Evolutionary conservation across 2,329 filamentous ascomycete species (phyloP).

Genomic region (Xylaria sp.): DNA sequence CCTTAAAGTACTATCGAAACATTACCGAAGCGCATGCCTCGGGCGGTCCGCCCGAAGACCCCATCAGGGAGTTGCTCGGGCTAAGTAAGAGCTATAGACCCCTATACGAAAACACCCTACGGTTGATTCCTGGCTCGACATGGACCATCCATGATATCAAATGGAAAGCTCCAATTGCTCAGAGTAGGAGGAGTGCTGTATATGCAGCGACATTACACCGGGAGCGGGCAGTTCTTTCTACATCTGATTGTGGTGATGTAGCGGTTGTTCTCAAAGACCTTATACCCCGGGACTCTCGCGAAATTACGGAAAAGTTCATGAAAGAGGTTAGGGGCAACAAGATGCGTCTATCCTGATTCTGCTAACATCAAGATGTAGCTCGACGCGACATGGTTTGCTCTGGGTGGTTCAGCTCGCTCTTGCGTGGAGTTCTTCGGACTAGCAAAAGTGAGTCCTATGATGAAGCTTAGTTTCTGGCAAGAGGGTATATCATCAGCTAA

Average conservation of each 20-base stretch:
- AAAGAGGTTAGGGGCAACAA: not conserved
- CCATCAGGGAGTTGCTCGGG: not conserved
- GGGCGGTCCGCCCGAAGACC: not conserved
- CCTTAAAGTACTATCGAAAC: slow-evolving; percentile 4
- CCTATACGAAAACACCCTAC: slow-evolving; percentile 9
- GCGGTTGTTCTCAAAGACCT: slow-evolving; percentile 8
- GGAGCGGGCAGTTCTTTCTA: slow-evolving; percentile 2
- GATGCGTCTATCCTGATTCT: not conserved
- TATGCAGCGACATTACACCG: slow-evolving; percentile 3
- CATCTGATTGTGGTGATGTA: slow-evolving; percentile 1
- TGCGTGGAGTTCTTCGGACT: slow-evolving; percentile 5
- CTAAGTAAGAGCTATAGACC: not conserved
- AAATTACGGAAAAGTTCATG: slow-evolving; percentile 7
- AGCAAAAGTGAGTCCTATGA: not conserved
- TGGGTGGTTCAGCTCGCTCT: not conserved
- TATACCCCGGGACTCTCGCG: not conserved
- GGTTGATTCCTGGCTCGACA: not conserved
- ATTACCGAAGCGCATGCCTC: slow-evolving; percentile 3
- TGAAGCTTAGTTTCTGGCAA: not conserved
- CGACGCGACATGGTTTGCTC: slow-evolving; percentile 12
- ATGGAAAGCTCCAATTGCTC: slow-evolving; percentile 8
- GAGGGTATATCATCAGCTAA: not conserved
- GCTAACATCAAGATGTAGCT: not conserved
- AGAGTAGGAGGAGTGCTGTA: slow-evolving; percentile 5
- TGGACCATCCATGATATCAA: slow-evolving; percentile 6